Base-by-base conservation (phyloP, 2,329 filamentous ascomycete species). In the Eurotiales sp. region DNA sequence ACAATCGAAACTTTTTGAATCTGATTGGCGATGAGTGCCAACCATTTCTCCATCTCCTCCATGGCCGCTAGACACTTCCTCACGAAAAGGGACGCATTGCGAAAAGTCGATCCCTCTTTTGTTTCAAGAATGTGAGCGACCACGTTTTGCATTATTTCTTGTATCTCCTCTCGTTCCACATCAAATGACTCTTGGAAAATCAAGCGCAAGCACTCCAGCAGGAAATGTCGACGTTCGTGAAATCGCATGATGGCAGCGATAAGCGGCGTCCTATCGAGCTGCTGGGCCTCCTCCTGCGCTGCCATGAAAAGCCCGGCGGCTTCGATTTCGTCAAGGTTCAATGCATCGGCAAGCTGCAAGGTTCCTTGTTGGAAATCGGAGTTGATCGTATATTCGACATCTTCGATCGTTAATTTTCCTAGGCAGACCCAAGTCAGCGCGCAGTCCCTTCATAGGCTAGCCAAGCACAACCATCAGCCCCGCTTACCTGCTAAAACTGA, bases 271-370 rank as follows among this genome's bases (percentile, higher is more conserved):
- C 88, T 83, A 55, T 89, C 89, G 4, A 90, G 76, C 14, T 81
- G 76, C 40, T 81, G 77, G 14, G 83, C 78, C 59, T 91, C 85
- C 32, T 83, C 79, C 64, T 88, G 81, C 15, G 88, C 84, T 50
- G 86, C 84, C 46, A 95, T 74, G 52, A 95, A 82, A 45, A 93
- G 80, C 58, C 81, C 79, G 8, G 90, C 88, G 15, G 92, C 87
- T 61, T 93, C 83, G 52, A 95, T 67, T 70, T 99, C 95, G 71
- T 99, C 91, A 47, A 99, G 77, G 62, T 96, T 85, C 55, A 96
- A 77, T 59, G 90, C 88, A 68, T 97, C 91, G 50, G 92, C 88
- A 32, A 99, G 77, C 61, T 89, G 82, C 27, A 95, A 77, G 21
- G 85, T 82, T 59, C 86, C 84, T 68, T 96, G 86, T 64, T 92